These are phyloP conservation scores for Daedaleopsis nitida DNA, from an alignment of 768 basidiomycete genomes.

Conservation along the genomic window DNA sequence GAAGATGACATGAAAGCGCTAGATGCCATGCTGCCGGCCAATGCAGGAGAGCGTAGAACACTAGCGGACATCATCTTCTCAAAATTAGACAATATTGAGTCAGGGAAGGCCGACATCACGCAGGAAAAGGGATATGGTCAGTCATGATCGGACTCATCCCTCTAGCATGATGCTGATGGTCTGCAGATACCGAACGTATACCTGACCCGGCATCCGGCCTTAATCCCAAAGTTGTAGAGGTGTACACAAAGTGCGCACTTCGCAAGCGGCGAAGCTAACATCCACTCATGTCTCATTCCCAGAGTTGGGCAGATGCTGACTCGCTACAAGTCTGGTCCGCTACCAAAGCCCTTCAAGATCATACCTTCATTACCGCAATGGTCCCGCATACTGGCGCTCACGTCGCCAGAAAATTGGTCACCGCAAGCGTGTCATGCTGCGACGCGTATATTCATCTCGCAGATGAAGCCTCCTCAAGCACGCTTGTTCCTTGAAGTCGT, in stretches of 20 bases:
- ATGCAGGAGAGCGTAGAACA: constrained; percentile 76
- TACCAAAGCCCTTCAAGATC: constrained; percentile 98
- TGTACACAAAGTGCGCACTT: constrained; percentile 81
- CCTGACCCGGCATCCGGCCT: constrained; percentile 84
- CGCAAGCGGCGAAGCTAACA: neutral
- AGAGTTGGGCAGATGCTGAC: constrained; percentile 87
- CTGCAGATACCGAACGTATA: constrained; percentile 45
- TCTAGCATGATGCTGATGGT: constrained; percentile 2
- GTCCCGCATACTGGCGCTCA: constrained; percentile 94
- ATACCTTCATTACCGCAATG: constrained; percentile 94
- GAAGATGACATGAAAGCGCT: constrained; percentile 84
- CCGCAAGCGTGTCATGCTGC: constrained; percentile 94
- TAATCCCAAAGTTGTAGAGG: constrained; percentile 89
- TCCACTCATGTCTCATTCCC: constrained; percentile 9
- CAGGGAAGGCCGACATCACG: constrained; percentile 53
- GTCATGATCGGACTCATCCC: constrained; percentile 11
- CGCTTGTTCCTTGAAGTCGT: constrained; percentile 92
- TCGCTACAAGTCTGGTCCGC: constrained; percentile 89
- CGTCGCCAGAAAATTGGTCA: constrained; percentile 91
- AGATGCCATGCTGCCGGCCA: constrained; percentile 77
- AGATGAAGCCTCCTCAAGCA: constrained; percentile 93
- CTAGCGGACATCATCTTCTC: constrained; percentile 97
- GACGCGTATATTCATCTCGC: constrained; percentile 94
- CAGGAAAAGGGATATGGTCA: constrained; percentile 62
- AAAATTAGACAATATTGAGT: constrained; percentile 75